Percentiles rank a stretch among this genome's conserved stretches.
phyloP scores from a whole-genome alignment of 1,139 yeast species.

The Pneumocystis wakefieldiae region DNA sequence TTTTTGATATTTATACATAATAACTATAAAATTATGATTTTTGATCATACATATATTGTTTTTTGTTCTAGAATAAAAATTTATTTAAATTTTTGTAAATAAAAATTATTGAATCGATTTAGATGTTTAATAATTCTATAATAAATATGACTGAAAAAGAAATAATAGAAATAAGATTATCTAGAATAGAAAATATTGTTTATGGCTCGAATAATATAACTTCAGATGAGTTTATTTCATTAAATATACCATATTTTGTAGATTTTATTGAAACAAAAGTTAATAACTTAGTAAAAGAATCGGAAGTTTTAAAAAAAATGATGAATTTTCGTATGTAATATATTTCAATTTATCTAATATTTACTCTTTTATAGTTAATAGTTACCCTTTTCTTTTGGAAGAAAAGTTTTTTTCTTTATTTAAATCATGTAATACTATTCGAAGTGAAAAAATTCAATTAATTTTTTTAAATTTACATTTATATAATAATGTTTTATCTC shows the following conservation, averaged over 20 bases:
- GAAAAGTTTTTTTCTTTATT: neutral
- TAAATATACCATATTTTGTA: neutral
- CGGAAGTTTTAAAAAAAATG: neutral
- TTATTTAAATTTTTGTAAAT: too few relatives aligned
- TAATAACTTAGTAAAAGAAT: neutral
- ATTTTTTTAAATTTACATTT: neutral
- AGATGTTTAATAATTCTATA: neutral
- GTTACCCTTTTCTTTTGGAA: neutral
- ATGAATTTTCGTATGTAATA: neutral
- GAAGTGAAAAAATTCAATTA: neutral
- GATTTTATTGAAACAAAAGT: neutral
- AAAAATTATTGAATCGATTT: neutral
- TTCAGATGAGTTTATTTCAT: neutral
- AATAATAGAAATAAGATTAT: neutral
- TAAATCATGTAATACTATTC: neutral
- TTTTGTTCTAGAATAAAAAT: too few relatives aligned
- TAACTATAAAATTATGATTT: too few relatives aligned
- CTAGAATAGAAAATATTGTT: neutral
- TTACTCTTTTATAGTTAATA: neutral
- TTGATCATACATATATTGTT: too few relatives aligned
- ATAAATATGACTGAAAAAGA: neutral
- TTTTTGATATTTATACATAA: too few relatives aligned
- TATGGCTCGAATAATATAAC: neutral
- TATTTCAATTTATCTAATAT: neutral
- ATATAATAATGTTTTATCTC: neutral